Percentiles rank a stretch among this genome's conserved stretches.
Conservation (phyloP, 2,329 filamentous ascomycete genomes). For the Rhytidhysteron rufulum region DNA sequence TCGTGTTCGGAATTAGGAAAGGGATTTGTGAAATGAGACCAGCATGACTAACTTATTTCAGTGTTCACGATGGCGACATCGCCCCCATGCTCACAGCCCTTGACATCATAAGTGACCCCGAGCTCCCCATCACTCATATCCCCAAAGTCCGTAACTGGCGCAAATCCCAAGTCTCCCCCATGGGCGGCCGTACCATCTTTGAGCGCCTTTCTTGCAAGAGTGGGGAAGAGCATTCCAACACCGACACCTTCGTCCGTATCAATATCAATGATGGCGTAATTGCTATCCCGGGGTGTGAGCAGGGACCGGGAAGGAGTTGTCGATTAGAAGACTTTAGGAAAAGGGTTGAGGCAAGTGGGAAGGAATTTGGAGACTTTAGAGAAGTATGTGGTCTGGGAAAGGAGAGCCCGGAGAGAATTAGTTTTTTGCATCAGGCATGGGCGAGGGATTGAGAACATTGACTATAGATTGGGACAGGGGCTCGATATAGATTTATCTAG, state of each 20-base stretch:
- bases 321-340: conserved; percentile 42
- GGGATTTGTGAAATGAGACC: conserved; percentile 3
- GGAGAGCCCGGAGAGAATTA: conserved; percentile 40
- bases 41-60: conserved; percentile 9
- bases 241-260: conserved; percentile 45
- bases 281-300: conserved; percentile 44
- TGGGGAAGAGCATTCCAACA: conserved; percentile 1
- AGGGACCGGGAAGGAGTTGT: conserved; percentile 48
- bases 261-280: conserved; percentile 58
- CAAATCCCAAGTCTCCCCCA: conserved; percentile 54
- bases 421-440: conserved; percentile 48
- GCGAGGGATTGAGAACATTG: neutral
- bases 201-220: conserved; percentile 46
- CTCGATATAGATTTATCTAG: no score
- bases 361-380: conserved; percentile 46
- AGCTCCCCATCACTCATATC: conserved; percentile 47
- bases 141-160: conserved; percentile 47
- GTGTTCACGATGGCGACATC: conserved; percentile 58
- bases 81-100: conserved; percentile 53
- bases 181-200: conserved; percentile 54
- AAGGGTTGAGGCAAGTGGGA: conserved; percentile 38
- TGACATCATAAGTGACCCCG: conserved; percentile 43
- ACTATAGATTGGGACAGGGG: neutral
- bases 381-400: conserved; percentile 45
- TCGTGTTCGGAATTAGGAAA: neutral